These are phyloP conservation scores for Fusarium solani-melongenae DNA, from an alignment of 2,329 filamentous ascomycete genomes.

Conservation along the genomic window DNA sequence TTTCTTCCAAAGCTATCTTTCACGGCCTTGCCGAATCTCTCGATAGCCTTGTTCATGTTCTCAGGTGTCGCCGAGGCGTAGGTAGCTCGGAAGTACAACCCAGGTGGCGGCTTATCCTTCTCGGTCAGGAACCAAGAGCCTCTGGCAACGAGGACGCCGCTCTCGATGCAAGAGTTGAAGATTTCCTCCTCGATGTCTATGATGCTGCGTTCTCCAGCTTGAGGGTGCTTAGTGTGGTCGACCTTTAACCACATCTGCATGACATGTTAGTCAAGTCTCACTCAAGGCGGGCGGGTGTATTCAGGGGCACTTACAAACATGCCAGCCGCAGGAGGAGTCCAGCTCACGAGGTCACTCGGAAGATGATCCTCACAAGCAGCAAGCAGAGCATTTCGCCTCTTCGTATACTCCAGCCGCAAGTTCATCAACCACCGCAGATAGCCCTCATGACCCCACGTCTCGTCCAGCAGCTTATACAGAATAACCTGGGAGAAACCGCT, in stretches of 20 bases:
- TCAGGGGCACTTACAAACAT: constrained; percentile 85
- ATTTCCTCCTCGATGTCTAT: constrained; percentile 85
- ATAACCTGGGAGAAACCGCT: constrained; percentile 86
- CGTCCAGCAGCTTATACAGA: constrained; percentile 89
- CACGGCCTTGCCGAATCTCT: constrained; percentile 80
- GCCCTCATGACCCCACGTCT: constrained; percentile 91
- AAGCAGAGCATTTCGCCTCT: constrained; percentile 80
- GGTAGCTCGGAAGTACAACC: constrained; percentile 89
- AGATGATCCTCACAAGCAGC: constrained; percentile 83
- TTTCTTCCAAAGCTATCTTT: constrained; percentile 63
- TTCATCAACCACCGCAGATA: constrained; percentile 92
- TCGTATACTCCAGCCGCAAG: constrained; percentile 83
- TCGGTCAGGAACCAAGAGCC: constrained; percentile 94
- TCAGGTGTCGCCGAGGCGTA: constrained; percentile 83
- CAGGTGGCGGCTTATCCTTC: constrained; percentile 65
- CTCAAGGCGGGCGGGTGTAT: neutral
- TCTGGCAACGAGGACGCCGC: constrained; percentile 82
- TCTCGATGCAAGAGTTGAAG: constrained; percentile 79
- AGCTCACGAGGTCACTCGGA: constrained; percentile 79
- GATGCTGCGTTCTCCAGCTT: constrained; percentile 63
- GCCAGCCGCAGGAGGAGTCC: constrained; percentile 83
- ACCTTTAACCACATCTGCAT: constrained; percentile 77
- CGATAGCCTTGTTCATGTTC: constrained; percentile 78
- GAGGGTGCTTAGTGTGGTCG: constrained; percentile 74
- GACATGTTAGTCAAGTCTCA: neutral